Conservation (phyloP, 495 filamentous ascomycete genomes). For the Echria macrotheca region DNA sequence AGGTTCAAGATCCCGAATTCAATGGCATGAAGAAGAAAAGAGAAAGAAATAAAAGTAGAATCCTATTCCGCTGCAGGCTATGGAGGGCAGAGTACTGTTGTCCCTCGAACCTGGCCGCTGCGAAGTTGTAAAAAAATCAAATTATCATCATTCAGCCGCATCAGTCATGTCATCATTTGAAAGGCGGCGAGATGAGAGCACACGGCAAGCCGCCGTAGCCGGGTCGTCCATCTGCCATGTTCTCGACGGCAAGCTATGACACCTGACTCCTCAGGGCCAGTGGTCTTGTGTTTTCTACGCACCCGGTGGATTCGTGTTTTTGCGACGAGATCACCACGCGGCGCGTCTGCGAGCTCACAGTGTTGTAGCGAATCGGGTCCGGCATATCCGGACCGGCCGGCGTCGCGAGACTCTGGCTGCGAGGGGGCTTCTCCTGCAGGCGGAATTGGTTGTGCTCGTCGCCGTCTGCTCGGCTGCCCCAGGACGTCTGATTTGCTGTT, state of each 20-base stretch:
- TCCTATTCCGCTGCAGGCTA: slow-evolving; percentile 1
- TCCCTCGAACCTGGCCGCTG: slow-evolving; percentile 16
- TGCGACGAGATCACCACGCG: slow-evolving; percentile 10
- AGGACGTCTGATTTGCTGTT: slow-evolving; percentile 51
- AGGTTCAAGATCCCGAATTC: not conserved
- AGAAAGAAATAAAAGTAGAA: slow-evolving; percentile 8
- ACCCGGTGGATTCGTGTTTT: slow-evolving; percentile 16
- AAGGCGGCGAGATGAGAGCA: not conserved
- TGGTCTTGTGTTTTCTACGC: not conserved
- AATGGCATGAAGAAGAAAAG: not conserved
- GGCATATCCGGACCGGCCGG: slow-evolving; percentile 32
- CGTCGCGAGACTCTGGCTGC: slow-evolving; percentile 43
- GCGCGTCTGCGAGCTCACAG: slow-evolving; percentile 13
- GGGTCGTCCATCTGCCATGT: not conserved
- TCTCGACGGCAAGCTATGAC: not conserved
- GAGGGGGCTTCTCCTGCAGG: slow-evolving; percentile 46
- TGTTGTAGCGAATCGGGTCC: slow-evolving; percentile 13
- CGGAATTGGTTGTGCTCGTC: slow-evolving; percentile 56
- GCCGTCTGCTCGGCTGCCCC: slow-evolving; percentile 63
- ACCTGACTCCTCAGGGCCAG: slow-evolving; percentile 6
- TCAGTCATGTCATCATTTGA: slow-evolving; percentile 18
- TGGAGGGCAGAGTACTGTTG: slow-evolving; percentile 20
- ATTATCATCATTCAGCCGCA: slow-evolving; percentile 18
- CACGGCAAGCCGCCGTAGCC: not conserved
- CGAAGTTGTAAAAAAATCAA: slow-evolving; percentile 17